Percentiles rank a stretch among this genome's conserved stretches.
phyloP scores from a whole-genome alignment of 352 stramenopile species.

The Aphanomyces astaci region DNA sequence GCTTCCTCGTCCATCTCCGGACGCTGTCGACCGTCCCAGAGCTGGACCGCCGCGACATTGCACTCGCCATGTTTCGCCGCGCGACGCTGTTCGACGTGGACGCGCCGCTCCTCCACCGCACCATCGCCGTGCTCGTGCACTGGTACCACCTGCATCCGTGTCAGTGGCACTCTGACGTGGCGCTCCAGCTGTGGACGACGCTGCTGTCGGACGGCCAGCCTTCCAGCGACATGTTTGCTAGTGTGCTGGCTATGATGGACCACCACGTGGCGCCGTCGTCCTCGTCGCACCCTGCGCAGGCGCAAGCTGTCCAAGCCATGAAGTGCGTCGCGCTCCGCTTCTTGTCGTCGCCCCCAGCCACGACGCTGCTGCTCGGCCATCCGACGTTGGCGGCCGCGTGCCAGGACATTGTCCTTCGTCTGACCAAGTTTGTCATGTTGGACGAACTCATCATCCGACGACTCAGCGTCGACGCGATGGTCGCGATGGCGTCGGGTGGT shows the following conservation, averaged over 20 bases:
- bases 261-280: conserved; percentile 22
- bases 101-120: conserved; percentile 39
- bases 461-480: neutral
- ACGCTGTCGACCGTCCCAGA: neutral
- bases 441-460: conserved; percentile 15
- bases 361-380: neutral
- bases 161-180: conserved; percentile 55
- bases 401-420: neutral
- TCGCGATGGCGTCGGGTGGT: neutral
- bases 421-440: conserved; percentile 2
- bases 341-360: neutral
- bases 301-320: conserved; percentile 14
- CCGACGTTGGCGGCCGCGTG: neutral
- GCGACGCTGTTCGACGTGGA: conserved; percentile 34
- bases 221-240: conserved; percentile 33
- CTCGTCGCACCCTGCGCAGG: neutral
- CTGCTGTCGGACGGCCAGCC: conserved; percentile 8
- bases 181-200: conserved; percentile 53
- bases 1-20: conserved; percentile 40
- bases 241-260: conserved; percentile 46
- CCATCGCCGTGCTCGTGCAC: conserved; percentile 38
- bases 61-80: conserved; percentile 52
- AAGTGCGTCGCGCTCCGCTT: conserved; percentile 17
- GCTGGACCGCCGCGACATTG: conserved; percentile 46
- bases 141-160: conserved; percentile 55